Percentiles rank a stretch among this genome's conserved stretches.
These are phyloP conservation scores for Biscogniauxia mediterranea DNA, from an alignment of 2,329 filamentous ascomycete species.

Conservation along the genomic window DNA sequence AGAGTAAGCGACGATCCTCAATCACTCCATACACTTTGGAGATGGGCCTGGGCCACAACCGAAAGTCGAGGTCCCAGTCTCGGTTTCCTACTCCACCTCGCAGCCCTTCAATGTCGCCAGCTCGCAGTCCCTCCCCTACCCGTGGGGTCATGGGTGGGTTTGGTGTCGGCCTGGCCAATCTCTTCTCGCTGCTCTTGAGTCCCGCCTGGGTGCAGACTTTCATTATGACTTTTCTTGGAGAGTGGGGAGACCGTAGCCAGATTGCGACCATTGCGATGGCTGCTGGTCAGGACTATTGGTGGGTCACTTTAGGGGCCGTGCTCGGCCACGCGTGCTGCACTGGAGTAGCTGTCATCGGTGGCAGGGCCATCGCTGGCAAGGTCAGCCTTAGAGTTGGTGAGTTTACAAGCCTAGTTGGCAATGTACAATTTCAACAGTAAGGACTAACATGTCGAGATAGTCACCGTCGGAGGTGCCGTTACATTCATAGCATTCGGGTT, in stretches of 20 bases:
- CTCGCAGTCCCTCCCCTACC: constrained; percentile 55
- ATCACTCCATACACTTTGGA: constrained; percentile 77
- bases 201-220: constrained; percentile 99
- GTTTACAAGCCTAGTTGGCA: constrained; percentile 38
- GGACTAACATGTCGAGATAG: constrained; percentile 45
- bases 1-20: constrained; percentile 63
- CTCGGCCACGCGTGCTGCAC: constrained; percentile 88
- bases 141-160: constrained; percentile 33
- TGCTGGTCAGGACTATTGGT: constrained; percentile 97
- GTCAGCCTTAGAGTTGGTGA: constrained; percentile 95
- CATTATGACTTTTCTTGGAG: constrained; percentile 96
- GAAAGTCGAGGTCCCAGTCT: constrained; percentile 71
- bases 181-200: constrained; percentile 83
- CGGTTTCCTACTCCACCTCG: constrained; percentile 78
- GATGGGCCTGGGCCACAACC: constrained; percentile 65
- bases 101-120: constrained; percentile 75
- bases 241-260: constrained; percentile 97
- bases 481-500: constrained; percentile 90
- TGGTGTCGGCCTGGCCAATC: constrained; percentile 67
- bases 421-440: not conserved
- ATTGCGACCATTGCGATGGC: constrained; percentile 99
- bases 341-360: constrained; percentile 85
- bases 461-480: constrained; percentile 85
- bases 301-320: constrained; percentile 88
- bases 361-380: constrained; percentile 84